A percentile compares a stretch with the other conserved stretches of the same genome.
phyloP scores from a whole-genome alignment of 768 basidiomycete genomes.

The Saitozyma sp. region DNA sequence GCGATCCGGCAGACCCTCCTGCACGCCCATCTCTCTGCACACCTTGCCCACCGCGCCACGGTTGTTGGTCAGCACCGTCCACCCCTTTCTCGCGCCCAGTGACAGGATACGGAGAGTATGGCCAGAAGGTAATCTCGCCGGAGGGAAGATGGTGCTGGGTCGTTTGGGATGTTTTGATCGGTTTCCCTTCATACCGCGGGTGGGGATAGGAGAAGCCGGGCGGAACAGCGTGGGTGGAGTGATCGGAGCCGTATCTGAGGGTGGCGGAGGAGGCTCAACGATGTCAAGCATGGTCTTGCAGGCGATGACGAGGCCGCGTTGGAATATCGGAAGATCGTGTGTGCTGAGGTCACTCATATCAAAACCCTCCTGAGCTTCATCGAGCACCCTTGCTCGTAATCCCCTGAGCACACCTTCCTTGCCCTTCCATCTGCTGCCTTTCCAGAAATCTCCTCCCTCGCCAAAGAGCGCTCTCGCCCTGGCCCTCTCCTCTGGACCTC shows the following conservation, averaged over 20 bases:
- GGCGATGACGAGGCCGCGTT: conserved; percentile 57
- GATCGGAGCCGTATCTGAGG: conserved; percentile 5
- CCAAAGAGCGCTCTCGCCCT: conserved; percentile 67
- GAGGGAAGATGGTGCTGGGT: conserved; percentile 58
- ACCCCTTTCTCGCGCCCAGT: conserved; percentile 66
- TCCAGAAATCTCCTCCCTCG: conserved; percentile 44
- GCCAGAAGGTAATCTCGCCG: conserved; percentile 59
- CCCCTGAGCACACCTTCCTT: conserved; percentile 61
- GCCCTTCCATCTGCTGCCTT: conserved; percentile 55
- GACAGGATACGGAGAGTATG: conserved; percentile 76
- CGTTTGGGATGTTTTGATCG: conserved; percentile 6
- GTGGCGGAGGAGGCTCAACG: conserved; percentile 40
- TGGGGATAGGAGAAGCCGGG: too few species aligned
- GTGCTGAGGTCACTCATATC: conserved; percentile 15
- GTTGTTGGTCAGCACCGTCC: conserved; percentile 90
- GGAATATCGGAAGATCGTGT: conserved; percentile 55
- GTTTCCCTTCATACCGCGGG: conserved; percentile 1
- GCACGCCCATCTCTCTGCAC: conserved; percentile 63
- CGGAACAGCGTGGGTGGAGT: conserved; percentile 10
- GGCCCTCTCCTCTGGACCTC: conserved; percentile 66
- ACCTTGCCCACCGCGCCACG: conserved; percentile 72
- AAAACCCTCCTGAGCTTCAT: conserved; percentile 25
- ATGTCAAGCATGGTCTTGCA: conserved; percentile 60
- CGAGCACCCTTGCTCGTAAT: conserved; percentile 62
- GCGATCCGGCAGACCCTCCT: conserved; percentile 41